These are phyloP conservation scores for Debaryomyces fabryi DNA, from an alignment of 1,139 yeast species.

Conservation along the genomic window DNA sequence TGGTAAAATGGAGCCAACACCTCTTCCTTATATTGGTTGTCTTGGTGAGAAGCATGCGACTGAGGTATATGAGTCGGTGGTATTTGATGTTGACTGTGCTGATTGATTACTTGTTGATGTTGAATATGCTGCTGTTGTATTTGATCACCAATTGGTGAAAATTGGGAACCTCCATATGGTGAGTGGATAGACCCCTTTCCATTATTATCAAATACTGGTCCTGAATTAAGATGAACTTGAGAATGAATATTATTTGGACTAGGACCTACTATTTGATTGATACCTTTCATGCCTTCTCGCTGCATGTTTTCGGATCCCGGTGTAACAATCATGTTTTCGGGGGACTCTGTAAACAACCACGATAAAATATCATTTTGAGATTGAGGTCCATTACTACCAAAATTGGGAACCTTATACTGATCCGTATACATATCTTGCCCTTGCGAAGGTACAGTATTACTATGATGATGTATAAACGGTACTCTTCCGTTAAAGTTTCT, in stretches of 20 bases:
- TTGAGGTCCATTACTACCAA: conserved; percentile 16
- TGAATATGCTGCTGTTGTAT: neutral
- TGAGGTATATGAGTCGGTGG: neutral
- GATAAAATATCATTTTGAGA: conserved; percentile 42
- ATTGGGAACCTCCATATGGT: conserved; percentile 17
- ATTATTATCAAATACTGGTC: neutral
- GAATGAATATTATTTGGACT: conserved; percentile 4
- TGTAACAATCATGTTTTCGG: conserved; percentile 16
- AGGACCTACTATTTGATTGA: neutral
- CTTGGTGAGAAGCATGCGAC: neutral
- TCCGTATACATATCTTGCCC: conserved; percentile 4
- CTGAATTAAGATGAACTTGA: neutral
- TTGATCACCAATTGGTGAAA: conserved; percentile 22
- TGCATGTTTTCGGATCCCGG: neutral
- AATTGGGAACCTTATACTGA: neutral
- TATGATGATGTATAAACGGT: neutral
- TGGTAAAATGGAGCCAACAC: conserved; percentile 25
- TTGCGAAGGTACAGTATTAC: neutral
- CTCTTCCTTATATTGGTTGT: conserved; percentile 14
- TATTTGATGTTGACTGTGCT: neutral
- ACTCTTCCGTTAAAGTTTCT: neutral
- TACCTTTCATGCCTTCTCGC: neutral
- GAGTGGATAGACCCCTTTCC: conserved; percentile 10
- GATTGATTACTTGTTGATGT: neutral
- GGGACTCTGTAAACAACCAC: conserved; percentile 41